Evolutionary conservation across 192 early-diverging fungal genomes (phyloP).

Genomic region (Backusella psychrophila): DNA sequence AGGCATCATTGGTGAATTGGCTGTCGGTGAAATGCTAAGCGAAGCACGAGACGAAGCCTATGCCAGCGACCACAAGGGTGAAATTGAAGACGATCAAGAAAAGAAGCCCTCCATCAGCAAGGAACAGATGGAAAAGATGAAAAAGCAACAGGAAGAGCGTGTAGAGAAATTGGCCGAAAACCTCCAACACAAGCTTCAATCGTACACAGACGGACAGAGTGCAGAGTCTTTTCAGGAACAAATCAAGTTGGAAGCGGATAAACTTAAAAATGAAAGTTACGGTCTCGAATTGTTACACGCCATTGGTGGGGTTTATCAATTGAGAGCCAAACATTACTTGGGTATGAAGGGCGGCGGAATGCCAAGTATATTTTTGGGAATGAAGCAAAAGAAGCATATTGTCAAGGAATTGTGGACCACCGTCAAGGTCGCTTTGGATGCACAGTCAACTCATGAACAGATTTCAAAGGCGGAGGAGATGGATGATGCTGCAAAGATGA

Average conservation of each 20-base stretch:
- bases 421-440: conserved; percentile 32
- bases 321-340: conserved; percentile 73
- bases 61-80: conserved; percentile 40
- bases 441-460: conserved; percentile 24
- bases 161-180: conserved; percentile 61
- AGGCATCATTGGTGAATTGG: conserved; percentile 86
- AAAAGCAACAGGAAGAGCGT: conserved; percentile 55
- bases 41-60: conserved; percentile 32
- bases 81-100: conserved; percentile 38
- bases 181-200: conserved; percentile 63
- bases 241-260: conserved; percentile 70
- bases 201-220: conserved; percentile 65
- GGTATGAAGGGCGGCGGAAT: conserved; percentile 44
- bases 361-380: conserved; percentile 32
- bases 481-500: conserved; percentile 32
- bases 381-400: conserved; percentile 53
- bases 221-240: conserved; percentile 64
- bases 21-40: conserved; percentile 58
- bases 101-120: conserved; percentile 39
- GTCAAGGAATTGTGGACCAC: conserved; percentile 36
- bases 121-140: conserved; percentile 50
- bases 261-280: conserved; percentile 76
- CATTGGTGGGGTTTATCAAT: conserved; percentile 77
- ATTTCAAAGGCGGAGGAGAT: conserved; percentile 32
- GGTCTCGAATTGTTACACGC: conserved; percentile 84